A percentile compares a stretch with the other conserved stretches of the same genome.
These are phyloP conservation scores for Camillea tinctor DNA, from an alignment of 2,329 filamentous ascomycete genomes.

Conservation along the genomic window DNA sequence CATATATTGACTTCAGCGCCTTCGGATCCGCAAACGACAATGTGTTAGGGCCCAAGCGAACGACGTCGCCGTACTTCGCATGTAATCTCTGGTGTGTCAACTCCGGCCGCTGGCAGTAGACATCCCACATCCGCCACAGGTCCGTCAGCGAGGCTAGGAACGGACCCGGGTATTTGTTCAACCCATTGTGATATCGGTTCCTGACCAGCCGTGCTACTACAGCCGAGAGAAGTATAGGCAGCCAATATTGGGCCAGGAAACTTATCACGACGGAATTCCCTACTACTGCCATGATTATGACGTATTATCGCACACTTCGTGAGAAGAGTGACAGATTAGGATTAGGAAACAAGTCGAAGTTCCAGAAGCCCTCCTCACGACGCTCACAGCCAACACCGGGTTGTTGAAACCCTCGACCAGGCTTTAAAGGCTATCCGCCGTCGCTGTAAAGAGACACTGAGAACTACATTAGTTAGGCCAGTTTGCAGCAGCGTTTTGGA, in stretches of 20 bases:
- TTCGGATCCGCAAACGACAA: conserved; percentile 73
- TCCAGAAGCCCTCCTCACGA: background rate
- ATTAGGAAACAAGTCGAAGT: conserved; percentile 1
- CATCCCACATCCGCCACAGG: conserved; percentile 73
- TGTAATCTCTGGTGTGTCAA: conserved; percentile 68
- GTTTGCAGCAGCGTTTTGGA: background rate
- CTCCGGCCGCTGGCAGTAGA: conserved; percentile 63
- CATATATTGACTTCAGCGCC: conserved; percentile 75
- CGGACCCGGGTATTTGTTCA: conserved; percentile 72
- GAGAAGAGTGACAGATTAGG: conserved; percentile 3
- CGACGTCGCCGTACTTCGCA: conserved; percentile 68
- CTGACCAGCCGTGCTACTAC: conserved; percentile 42
- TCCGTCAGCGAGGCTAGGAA: conserved; percentile 67
- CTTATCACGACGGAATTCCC: conserved; percentile 32
- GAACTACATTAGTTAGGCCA: background rate
- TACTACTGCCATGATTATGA: conserved; percentile 11
- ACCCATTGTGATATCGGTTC: conserved; percentile 53
- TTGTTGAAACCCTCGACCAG: conserved; percentile 20
- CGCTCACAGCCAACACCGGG: conserved; percentile 3
- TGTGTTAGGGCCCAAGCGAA: conserved; percentile 71
- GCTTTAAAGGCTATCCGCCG: conserved; percentile 1
- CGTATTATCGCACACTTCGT: background rate
- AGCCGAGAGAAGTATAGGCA: conserved; percentile 33
- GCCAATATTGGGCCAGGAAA: conserved; percentile 44
- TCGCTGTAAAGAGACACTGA: background rate